Base-by-base conservation (phyloP, 2,329 filamentous ascomycete species). In the Neonectria magnoliae region DNA sequence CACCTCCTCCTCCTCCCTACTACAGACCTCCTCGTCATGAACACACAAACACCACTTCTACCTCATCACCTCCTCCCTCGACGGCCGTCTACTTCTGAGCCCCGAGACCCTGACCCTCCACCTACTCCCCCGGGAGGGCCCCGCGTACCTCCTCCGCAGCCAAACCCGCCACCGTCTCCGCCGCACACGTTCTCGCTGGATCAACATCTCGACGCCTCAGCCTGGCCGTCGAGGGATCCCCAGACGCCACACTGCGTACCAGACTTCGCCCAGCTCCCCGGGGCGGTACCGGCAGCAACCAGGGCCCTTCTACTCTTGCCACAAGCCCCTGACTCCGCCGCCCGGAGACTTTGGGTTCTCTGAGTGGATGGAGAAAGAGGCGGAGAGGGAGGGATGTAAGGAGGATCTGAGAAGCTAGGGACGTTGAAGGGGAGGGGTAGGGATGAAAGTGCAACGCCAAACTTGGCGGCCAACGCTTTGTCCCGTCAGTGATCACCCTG, bases 81-180 rank as follows among this genome's bases (percentile, higher is more conserved):
- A 31, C 51, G 38, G 22, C 55, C 57, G 42, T 33, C 63, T 29
- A 45, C 51, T 51, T 36, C 53, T 33, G 56, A 67, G 38, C 22
- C 57, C 7, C 65, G 64, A 51, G 65, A 69, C 47, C 73, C 73
- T 54, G 72, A 75, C 47, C 72, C 72, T 69, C 73, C 70, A 18
- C 73, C 72, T 38, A 75, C 72, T 41, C 73, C 72, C 50, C 73
- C 73, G 50, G 72, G 73, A 60, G 74, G 74, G 25, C 73, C 74
- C 42, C 73, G 74, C 54, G 68, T 72, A 18, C 74, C 74, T 62
- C 67, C 71, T 67, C 74, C 74, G 11, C 71, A 73, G 20, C 74
- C 74, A 31, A 62, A 69, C 38, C 69, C 74, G 62, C 74, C 74
- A 44, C 74, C 74, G 1, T 76, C 70, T 59, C 74, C 74, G 64